phyloP scores from a whole-genome alignment of 345 rosid species.

The Noccaea bulbosa region DNA sequence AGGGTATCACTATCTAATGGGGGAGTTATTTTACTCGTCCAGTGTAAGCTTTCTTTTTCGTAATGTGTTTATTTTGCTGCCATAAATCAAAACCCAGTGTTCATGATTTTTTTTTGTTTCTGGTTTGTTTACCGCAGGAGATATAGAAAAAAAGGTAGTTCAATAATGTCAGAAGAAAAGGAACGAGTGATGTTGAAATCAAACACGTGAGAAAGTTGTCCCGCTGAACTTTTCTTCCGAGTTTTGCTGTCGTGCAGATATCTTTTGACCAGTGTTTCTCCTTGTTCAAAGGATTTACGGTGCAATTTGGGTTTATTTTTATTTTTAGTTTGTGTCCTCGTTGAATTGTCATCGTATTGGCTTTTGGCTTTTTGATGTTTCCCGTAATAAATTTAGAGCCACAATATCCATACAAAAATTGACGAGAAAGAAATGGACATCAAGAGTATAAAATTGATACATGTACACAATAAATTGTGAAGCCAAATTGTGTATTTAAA shows the following conservation, averaged over 20 bases:
- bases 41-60: conserved; percentile 31
- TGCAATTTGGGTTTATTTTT: conserved; percentile 24
- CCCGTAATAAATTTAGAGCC: not conserved
- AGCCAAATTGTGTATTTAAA: too few relatives aligned
- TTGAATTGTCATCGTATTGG: not conserved
- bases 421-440: too few relatives aligned
- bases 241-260: not conserved
- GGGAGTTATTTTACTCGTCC: not conserved
- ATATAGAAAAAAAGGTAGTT: too few relatives aligned
- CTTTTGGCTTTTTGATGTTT: not conserved
- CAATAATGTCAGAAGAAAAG: conserved; percentile 30
- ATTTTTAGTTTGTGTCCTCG: not conserved
- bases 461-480: too few relatives aligned
- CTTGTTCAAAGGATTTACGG: not conserved
- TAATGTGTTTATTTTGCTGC: not conserved
- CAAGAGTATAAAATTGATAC: too few relatives aligned
- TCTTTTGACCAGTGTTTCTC: conserved; percentile 21
- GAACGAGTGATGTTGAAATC: conserved; percentile 3
- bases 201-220: conserved; percentile 1
- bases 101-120: not conserved
- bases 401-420: not conserved
- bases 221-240: conserved; percentile 1
- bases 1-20: conserved; percentile 39
- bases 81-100: not conserved
- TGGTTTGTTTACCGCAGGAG: conserved; percentile 2